These are phyloP conservation scores for Phaeosphaeriaceae sp. DNA, from an alignment of 2,329 filamentous ascomycete genomes.

Conservation along the genomic window DNA sequence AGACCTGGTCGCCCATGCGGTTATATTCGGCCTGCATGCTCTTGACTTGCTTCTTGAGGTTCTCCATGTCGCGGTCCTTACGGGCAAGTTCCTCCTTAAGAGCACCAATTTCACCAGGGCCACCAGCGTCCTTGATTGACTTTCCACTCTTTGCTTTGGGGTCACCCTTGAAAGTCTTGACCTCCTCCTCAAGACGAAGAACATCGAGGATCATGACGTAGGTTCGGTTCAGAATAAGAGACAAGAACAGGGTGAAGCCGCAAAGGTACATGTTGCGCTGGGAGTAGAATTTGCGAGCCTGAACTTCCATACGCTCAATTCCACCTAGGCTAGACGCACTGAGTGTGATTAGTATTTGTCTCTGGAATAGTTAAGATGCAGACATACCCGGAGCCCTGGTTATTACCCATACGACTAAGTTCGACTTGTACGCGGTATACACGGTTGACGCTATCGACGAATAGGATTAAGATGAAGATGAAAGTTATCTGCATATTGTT, in stretches of 20 bases:
- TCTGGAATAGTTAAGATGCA: not conserved
- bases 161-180: constrained; percentile 80
- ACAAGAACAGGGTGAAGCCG: constrained; percentile 98
- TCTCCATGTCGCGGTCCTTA: constrained; percentile 84
- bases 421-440: constrained; percentile 97
- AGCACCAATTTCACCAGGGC: constrained; percentile 74
- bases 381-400: constrained; percentile 59
- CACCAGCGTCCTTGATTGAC: constrained; percentile 72
- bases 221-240: constrained; percentile 97
- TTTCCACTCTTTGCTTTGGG: constrained; percentile 67
- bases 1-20: constrained; percentile 80
- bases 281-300: constrained; percentile 99
- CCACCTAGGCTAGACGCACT: constrained; percentile 76
- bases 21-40: constrained; percentile 86
- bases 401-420: constrained; percentile 74
- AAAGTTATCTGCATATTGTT: constrained; percentile 75
- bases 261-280: constrained; percentile 99
- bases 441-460: constrained; percentile 93
- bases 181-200: constrained; percentile 88
- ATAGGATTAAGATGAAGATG: constrained; percentile 97
- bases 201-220: constrained; percentile 96
- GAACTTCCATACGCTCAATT: constrained; percentile 95
- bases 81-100: constrained; percentile 70
- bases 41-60: constrained; percentile 89
- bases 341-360: constrained; percentile 18